Evolutionary conservation across 768 basidiomycete species (phyloP).

Genomic region (Tulasnella sp.): DNA sequence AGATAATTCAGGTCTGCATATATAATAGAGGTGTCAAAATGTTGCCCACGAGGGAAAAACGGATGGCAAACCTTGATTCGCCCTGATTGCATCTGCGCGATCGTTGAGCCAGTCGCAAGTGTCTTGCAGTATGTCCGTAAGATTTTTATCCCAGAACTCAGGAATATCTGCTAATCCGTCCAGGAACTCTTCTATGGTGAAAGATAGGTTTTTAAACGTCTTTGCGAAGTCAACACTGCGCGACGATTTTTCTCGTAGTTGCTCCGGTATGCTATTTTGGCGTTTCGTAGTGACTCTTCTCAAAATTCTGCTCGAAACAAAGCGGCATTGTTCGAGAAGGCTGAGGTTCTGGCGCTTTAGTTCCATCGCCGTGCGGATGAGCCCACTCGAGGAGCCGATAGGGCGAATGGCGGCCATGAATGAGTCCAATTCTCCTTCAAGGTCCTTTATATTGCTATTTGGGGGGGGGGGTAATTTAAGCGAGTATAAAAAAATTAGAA

Average conservation of each 20-base stretch:
- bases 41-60: background rate
- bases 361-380: background rate
- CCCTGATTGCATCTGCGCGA: background rate
- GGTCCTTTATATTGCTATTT: background rate
- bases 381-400: background rate
- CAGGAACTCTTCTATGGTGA: background rate
- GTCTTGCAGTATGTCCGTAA: background rate
- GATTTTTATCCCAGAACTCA: background rate
- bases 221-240: background rate
- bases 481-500: background rate
- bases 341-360: background rate
- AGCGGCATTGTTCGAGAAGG: background rate
- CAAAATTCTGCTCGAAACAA: background rate
- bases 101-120: background rate
- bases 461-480: background rate
- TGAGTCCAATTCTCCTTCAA: background rate
- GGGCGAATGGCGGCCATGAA: background rate
- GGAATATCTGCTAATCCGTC: background rate
- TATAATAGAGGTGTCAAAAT: background rate
- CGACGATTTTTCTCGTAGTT: no score
- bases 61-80: background rate
- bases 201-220: background rate
- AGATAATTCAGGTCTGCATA: background rate
- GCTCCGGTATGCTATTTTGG: no score
- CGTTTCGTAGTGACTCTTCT: background rate